These are phyloP conservation scores for Xylariomycetidae sp. DNA, from an alignment of 2,329 filamentous ascomycete genomes.

Conservation along the genomic window DNA sequence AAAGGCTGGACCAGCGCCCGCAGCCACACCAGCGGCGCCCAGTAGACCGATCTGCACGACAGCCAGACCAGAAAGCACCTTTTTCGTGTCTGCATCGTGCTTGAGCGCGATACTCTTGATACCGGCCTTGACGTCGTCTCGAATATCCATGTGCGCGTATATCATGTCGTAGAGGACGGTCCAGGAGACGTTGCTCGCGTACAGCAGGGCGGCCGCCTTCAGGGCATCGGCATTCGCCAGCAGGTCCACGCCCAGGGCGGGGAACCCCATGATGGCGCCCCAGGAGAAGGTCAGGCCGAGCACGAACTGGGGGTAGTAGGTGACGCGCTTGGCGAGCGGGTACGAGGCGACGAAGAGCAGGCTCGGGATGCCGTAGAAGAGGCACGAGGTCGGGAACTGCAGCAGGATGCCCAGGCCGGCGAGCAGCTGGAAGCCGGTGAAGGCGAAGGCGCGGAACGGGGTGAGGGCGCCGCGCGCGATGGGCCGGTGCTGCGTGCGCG, in stretches of 20 bases:
- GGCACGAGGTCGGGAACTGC: conserved; percentile 69
- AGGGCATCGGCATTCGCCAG: conserved; percentile 58
- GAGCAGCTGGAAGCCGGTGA: conserved; percentile 69
- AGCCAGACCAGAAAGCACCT: conserved; percentile 67
- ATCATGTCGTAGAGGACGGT: conserved; percentile 90
- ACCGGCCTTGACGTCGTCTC: conserved; percentile 78
- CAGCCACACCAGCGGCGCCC: conserved; percentile 62
- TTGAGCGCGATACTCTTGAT: conserved; percentile 85
- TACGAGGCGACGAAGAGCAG: conserved; percentile 70
- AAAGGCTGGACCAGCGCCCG: conserved; percentile 65
- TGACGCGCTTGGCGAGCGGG: conserved; percentile 79
- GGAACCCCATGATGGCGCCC: conserved; percentile 85
- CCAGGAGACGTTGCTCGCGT: conserved; percentile 78
- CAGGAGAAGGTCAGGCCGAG: conserved; percentile 83
- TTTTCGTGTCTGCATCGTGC: conserved; percentile 73
- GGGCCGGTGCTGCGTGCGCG: conserved; percentile 70
- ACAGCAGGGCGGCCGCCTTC: conserved; percentile 63
- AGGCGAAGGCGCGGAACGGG: conserved; percentile 66
- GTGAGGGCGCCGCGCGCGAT: conserved; percentile 75
- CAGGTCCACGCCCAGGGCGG: conserved; percentile 75
- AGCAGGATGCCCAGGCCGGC: conserved; percentile 69
- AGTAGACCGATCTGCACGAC: conserved; percentile 65
- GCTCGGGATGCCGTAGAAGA: conserved; percentile 74
- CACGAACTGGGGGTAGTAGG: conserved; percentile 81
- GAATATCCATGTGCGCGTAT: conserved; percentile 88